A percentile compares a stretch with the other conserved stretches of the same genome.
Evolutionary conservation across 139 green algal genomes (phyloP).

Genomic region (Haematococcus sp.): DNA sequence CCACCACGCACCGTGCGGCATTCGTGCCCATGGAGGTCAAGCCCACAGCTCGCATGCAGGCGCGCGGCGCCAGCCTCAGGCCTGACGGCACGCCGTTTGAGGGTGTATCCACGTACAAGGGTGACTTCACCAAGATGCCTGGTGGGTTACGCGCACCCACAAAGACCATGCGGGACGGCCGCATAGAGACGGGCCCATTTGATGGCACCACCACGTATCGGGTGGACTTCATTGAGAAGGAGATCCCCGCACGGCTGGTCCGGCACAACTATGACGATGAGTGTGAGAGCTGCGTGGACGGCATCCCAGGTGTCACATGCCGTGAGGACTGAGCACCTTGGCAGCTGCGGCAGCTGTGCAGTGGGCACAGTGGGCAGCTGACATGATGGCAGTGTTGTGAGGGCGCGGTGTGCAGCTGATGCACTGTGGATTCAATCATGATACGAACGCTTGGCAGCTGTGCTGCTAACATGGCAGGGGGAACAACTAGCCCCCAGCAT

Average conservation of each 20-base stretch:
- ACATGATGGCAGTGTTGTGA: too few species aligned
- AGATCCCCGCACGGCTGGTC: constrained; percentile 5
- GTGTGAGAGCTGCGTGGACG: background rate
- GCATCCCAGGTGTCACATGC: too few species aligned
- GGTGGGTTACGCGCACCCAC: background rate
- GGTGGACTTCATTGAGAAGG: constrained; percentile 22
- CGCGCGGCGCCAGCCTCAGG: background rate
- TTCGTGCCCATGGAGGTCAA: constrained; percentile 7
- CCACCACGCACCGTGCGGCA: constrained; percentile 15
- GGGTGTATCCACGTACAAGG: constrained; percentile 14
- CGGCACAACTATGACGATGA: constrained; percentile 1
- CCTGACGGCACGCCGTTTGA: constrained; percentile 14
- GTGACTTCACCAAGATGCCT: constrained; percentile 12
- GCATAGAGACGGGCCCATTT: background rate
- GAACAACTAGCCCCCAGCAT: too few species aligned
- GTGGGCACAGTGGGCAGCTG: too few species aligned
- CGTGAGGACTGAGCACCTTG: too few species aligned
- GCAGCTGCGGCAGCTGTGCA: too few species aligned
- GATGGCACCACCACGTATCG: constrained; percentile 18
- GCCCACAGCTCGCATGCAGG: background rate
- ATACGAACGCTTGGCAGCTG: too few species aligned
- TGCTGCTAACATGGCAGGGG: too few species aligned
- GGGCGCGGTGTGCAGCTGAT: too few species aligned
- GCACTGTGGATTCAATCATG: too few species aligned
- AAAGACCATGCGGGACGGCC: background rate